Evolutionary conservation across 1,284 basidiomycete genomes (phyloP).

Genomic region (Rhizoctonia solani): DNA sequence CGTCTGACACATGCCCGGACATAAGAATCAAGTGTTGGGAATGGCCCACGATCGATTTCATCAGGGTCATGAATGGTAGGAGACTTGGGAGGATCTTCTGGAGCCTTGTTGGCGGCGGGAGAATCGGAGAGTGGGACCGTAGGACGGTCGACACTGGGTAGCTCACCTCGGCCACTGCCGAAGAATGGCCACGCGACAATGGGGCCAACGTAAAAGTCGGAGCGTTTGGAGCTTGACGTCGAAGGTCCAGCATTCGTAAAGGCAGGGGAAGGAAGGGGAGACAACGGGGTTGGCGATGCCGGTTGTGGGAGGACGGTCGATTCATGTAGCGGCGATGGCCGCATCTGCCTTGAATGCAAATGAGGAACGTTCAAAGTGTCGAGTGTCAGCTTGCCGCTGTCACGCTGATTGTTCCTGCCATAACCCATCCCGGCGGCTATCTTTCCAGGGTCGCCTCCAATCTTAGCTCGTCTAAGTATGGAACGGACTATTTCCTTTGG

Average conservation of each 20-base stretch:
- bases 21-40: slow-evolving; percentile 62
- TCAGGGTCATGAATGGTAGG: slow-evolving; percentile 47
- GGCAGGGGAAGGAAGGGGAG: slow-evolving; percentile 28
- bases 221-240: slow-evolving; percentile 37
- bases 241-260: slow-evolving; percentile 34
- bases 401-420: neutral
- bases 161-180: slow-evolving; percentile 73
- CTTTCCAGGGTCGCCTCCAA: neutral
- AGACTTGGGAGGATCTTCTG: neutral
- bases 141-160: slow-evolving; percentile 43
- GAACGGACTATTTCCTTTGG: slow-evolving; percentile 6
- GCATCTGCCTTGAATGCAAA: neutral
- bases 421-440: neutral
- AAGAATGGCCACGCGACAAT: slow-evolving; percentile 88
- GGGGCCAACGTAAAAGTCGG: slow-evolving; percentile 66
- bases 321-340: slow-evolving; percentile 18
- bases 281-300: slow-evolving; percentile 16
- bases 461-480: slow-evolving; percentile 1
- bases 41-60: slow-evolving; percentile 76
- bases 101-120: neutral
- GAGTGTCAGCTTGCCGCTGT: slow-evolving; percentile 7
- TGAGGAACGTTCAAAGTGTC: neutral
- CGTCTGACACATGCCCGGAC: slow-evolving; percentile 64
- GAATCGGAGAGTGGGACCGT: neutral
- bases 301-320: neutral